Percentiles rank a stretch among this genome's conserved stretches.
These are phyloP conservation scores for Ogataea glucozyma DNA, from an alignment of 805 yeast genomes.

Conservation along the genomic window DNA sequence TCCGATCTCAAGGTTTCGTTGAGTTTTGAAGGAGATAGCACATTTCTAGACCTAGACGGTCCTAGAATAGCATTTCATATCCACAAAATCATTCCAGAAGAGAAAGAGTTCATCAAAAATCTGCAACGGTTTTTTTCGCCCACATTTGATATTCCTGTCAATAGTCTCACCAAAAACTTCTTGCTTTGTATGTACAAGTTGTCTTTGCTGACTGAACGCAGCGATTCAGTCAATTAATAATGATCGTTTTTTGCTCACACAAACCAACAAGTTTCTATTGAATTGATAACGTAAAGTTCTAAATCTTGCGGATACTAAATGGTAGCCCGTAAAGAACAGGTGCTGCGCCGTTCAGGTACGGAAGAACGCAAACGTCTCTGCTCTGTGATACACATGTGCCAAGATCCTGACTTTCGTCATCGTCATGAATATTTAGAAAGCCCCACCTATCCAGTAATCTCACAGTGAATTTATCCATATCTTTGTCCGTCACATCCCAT, in stretches of 20 bases:
- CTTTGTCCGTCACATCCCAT: constrained; percentile 98
- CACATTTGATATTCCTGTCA: constrained; percentile 2
- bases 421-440: constrained; percentile 34
- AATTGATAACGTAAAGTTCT: too few relatives aligned
- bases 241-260: background rate
- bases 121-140: background rate
- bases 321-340: constrained; percentile 93
- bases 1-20: background rate
- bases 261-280: too few relatives aligned
- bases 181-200: background rate
- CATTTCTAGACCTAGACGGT: background rate
- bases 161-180: constrained; percentile 1
- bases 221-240: too few relatives aligned
- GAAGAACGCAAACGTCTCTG: constrained; percentile 67
- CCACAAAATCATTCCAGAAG: background rate
- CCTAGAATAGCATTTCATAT: background rate
- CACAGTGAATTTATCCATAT: constrained; percentile 76
- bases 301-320: constrained; percentile 31
- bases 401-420: constrained; percentile 33
- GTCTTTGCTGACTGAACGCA: constrained; percentile 2
- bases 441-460: constrained; percentile 70
- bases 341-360: constrained; percentile 86
- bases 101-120: background rate
- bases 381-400: constrained; percentile 61
- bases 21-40: constrained; percentile 1